Base-by-base conservation (phyloP, 176 grass and related monocot species). In the Carex myosuroides region DNA sequence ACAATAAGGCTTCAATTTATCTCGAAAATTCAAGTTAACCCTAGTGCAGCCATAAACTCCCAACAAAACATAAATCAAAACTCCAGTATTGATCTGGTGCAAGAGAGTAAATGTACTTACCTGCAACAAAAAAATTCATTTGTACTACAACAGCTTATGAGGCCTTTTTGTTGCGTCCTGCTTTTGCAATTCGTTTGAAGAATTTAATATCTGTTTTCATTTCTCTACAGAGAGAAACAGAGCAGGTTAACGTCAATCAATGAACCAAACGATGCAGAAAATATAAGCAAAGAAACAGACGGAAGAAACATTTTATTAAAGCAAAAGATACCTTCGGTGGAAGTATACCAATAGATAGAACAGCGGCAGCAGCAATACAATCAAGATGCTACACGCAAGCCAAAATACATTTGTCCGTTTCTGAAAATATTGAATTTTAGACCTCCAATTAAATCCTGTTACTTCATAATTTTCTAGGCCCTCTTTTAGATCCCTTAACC, bases 301-400 rank as follows among this genome's bases (percentile, higher is more conserved):
- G 59, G 14, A 85, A 86, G 76, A 60, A 26, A 3, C 13, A 32
- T 70, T 8, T 8, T 9, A 41, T 16, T n/a, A 70, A 37, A 59
- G 12, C 84, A 86, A 21, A 67, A 53, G 16, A 22, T 87, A 98
- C 95, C 95, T 98, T 85, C 84, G 90, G 35, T 94, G 89, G 86
- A 98, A 88, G 84, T 94, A 98, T 79, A 93, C 86, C 81, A 95
- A 91, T 74, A 93, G 61, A 91, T 98, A 98, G 89, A 98, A 95
- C 42, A 98, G 75, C 50, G 91, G 95, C 86, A 98, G 75, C 74
- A 98, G 89, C 79, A 98, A 83, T 79, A 95, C 17, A 11, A 81
- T 91, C 86, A 98, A 91, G 73, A 93, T 77, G 83, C 89, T 90
- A 54, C 91, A 55, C 56, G 91, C 90, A 84, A 98, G 84, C 85